Conservation (phyloP, 2,329 filamentous ascomycete species). For the Monosporascus sp. region DNA sequence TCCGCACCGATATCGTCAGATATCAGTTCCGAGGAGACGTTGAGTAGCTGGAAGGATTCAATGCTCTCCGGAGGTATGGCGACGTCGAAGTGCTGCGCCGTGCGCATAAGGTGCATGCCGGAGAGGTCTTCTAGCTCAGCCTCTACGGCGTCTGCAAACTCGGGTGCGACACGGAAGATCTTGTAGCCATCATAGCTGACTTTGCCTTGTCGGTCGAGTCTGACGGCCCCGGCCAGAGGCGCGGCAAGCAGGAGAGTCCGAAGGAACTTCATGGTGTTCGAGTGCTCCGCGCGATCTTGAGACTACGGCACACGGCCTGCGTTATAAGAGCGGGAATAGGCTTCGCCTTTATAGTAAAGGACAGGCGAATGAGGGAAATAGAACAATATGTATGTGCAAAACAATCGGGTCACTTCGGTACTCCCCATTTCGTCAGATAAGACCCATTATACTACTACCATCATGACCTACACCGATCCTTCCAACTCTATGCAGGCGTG, state of each 20-base stretch:
- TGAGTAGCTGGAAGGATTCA: conserved; percentile 20
- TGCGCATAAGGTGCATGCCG: conserved; percentile 18
- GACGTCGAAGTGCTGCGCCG: conserved; percentile 23
- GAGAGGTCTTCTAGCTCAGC: conserved; percentile 13
- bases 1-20: conserved; percentile 23
- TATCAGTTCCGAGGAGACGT: conserved; percentile 16
- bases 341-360: neutral
- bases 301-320: neutral
- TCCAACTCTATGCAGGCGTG: neutral
- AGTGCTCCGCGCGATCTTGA: neutral
- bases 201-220: conserved; percentile 2
- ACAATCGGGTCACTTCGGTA: no score
- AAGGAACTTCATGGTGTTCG: neutral
- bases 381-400: no score
- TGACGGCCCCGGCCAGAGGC: neutral
- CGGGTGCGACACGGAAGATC: conserved; percentile 23
- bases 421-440: no score
- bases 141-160: conserved; percentile 9
- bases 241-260: neutral
- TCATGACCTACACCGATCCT: neutral
- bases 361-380: no score
- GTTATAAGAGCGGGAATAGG: neutral
- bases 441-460: no score
- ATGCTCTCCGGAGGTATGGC: conserved; percentile 26
- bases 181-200: conserved; percentile 29